Evolutionary conservation across 331 rosid species (phyloP).

Genomic region (Rhamnella rubrinervis): DNA sequence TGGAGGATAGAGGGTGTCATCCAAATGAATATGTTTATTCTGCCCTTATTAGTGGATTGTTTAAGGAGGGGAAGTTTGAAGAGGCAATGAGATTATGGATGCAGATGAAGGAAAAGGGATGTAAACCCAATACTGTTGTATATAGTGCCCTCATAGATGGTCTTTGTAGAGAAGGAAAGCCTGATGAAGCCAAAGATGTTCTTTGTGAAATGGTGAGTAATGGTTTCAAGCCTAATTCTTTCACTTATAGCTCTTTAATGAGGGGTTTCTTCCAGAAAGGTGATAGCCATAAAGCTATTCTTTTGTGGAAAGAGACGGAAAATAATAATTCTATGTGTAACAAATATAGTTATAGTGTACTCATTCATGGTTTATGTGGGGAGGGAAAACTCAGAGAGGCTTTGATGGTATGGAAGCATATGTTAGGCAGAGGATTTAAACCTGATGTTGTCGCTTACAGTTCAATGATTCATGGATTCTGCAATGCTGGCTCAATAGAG

Average conservation of each 20-base stretch:
- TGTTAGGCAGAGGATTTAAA: conserved; percentile 69
- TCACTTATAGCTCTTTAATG: conserved; percentile 78
- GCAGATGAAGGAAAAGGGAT: conserved; percentile 65
- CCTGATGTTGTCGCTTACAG: conserved; percentile 89
- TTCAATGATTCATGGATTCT: conserved; percentile 89
- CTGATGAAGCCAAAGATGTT: conserved; percentile 60
- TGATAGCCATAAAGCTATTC: conserved; percentile 59
- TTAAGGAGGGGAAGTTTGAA: conserved; percentile 74
- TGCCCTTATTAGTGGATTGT: conserved; percentile 77
- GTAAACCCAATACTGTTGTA: conserved; percentile 59
- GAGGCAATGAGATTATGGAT: conserved; percentile 75
- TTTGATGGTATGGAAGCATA: conserved; percentile 82
- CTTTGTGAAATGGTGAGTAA: conserved; percentile 63
- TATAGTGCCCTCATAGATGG: conserved; percentile 81
- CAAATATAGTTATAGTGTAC: conserved; percentile 70
- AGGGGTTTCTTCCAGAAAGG: conserved; percentile 66
- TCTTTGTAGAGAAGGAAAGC: conserved; percentile 76
- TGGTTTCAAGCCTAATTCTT: conserved; percentile 66
- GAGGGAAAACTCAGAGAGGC: conserved; percentile 73
- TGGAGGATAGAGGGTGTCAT: conserved; percentile 69
- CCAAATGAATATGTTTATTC: conserved; percentile 78
- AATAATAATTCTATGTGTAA: conserved; percentile 37
- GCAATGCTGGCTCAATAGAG: conserved; percentile 64
- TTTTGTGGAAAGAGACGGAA: conserved; percentile 75
- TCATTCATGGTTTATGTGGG: conserved; percentile 74